These are phyloP conservation scores for Fonsecaea pugnacius DNA, from an alignment of 2,329 filamentous ascomycete genomes.

Conservation along the genomic window DNA sequence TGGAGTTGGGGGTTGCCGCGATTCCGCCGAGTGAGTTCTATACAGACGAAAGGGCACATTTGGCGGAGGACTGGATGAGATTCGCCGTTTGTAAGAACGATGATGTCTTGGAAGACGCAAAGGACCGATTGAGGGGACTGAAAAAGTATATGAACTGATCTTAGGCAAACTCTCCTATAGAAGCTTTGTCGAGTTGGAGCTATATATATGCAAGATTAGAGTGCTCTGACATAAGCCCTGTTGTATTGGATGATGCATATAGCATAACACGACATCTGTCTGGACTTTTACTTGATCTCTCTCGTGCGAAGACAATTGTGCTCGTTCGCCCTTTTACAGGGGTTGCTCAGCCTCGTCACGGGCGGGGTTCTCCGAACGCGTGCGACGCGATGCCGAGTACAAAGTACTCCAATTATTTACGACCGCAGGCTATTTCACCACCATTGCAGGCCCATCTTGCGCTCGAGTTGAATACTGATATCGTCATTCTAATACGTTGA, in stretches of 20 bases:
- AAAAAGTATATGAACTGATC: conserved; percentile 66
- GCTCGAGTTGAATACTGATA: neutral
- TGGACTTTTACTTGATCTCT: too few species aligned
- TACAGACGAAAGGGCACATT: conserved; percentile 77
- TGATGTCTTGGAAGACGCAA: conserved; percentile 76
- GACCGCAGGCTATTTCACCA: neutral
- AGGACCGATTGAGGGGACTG: conserved; percentile 72
- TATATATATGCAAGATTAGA: too few species aligned
- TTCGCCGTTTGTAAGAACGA: conserved; percentile 98
- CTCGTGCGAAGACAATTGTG: too few species aligned
- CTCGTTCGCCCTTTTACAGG: neutral
- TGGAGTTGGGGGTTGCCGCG: conserved; percentile 91
- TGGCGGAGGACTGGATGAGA: conserved; percentile 90
- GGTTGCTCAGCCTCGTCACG: conserved; percentile 13
- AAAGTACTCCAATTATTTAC: neutral
- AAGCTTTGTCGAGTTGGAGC: neutral
- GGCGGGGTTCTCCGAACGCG: neutral
- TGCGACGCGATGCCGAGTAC: neutral
- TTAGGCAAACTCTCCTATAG: neutral
- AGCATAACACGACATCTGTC: too few species aligned
- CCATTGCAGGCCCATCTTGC: neutral
- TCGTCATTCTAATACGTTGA: neutral
- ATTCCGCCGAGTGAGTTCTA: conserved; percentile 98
- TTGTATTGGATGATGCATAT: too few species aligned
- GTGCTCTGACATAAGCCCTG: too few species aligned